These are phyloP conservation scores for Metroxylon sagu DNA, from an alignment of 176 grass and related monocot species.

Conservation along the genomic window DNA sequence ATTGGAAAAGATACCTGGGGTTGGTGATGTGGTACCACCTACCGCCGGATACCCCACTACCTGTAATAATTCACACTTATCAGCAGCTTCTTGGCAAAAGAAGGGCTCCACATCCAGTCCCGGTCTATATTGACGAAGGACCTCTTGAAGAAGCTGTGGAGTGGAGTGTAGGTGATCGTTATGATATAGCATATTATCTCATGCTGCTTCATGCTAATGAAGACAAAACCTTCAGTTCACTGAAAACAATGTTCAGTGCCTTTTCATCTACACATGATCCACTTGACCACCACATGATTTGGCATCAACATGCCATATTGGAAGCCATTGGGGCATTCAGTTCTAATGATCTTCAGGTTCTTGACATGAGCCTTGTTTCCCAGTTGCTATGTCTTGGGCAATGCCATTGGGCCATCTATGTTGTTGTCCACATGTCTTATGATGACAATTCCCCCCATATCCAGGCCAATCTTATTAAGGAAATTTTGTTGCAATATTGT, in stretches of 20 bases:
- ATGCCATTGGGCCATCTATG: constrained; percentile 91
- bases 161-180: constrained; percentile 51
- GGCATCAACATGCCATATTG: constrained; percentile 79
- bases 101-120: constrained; percentile 85
- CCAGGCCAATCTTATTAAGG: constrained; percentile 68
- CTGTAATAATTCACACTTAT: constrained; percentile 60
- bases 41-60: constrained; percentile 58
- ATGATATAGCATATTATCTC: constrained; percentile 83
- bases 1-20: constrained; percentile 90
- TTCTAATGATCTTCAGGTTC: constrained; percentile 59
- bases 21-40: constrained; percentile 86
- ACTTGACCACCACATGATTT: constrained; percentile 95
- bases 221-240: constrained; percentile 36
- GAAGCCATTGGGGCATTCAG: constrained; percentile 80
- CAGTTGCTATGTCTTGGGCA: constrained; percentile 73
- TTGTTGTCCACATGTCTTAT: constrained; percentile 75
- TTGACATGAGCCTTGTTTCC: constrained; percentile 87
- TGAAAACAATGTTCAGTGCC: constrained; percentile 91
- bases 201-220: constrained; percentile 92
- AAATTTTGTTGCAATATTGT: constrained; percentile 72
- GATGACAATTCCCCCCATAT: constrained; percentile 55
- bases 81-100: constrained; percentile 54
- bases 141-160: constrained; percentile 56
- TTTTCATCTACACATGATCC: constrained; percentile 76
- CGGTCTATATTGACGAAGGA: constrained; percentile 87